phyloP scores from a whole-genome alignment of 305 asterid species.

The Fraxinus sp. region DNA sequence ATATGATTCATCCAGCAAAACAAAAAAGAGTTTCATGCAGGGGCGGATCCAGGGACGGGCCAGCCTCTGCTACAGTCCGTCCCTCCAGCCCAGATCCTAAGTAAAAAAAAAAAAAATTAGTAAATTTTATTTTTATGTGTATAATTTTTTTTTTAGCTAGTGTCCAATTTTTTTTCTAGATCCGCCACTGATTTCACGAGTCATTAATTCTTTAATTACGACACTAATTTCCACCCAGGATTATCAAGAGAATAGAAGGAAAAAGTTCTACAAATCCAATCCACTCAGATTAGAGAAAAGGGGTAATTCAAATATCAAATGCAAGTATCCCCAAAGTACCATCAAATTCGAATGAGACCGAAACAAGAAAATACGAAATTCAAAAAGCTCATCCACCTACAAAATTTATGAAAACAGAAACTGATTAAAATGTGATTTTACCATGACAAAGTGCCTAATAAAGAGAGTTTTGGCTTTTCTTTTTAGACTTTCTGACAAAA shows the following conservation, averaged over 20 bases:
- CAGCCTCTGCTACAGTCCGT: no score
- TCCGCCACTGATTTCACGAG: neutral
- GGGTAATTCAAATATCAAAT: neutral
- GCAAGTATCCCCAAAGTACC: neutral
- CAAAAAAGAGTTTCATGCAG: neutral
- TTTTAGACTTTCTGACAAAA: no score
- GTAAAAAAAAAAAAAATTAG: no score
- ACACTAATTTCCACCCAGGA: neutral
- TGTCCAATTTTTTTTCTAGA: no score
- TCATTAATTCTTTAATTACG: neutral
- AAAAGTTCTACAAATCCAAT: neutral
- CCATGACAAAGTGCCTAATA: neutral
- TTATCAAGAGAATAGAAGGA: neutral
- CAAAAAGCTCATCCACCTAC: neutral
- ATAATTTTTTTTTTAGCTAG: no score
- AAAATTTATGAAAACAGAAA: neutral
- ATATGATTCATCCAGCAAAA: neutral
- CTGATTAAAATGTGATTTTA: neutral
- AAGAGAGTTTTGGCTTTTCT: no score
- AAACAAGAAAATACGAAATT: neutral
- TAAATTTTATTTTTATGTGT: no score
- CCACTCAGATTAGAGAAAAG: neutral
- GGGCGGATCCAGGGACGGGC: no score
- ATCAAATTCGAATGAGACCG: neutral
- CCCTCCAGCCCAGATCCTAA: no score